These are phyloP conservation scores for Thecaphora thlaspeos DNA, from an alignment of 1,284 basidiomycete species.

Conservation along the genomic window DNA sequence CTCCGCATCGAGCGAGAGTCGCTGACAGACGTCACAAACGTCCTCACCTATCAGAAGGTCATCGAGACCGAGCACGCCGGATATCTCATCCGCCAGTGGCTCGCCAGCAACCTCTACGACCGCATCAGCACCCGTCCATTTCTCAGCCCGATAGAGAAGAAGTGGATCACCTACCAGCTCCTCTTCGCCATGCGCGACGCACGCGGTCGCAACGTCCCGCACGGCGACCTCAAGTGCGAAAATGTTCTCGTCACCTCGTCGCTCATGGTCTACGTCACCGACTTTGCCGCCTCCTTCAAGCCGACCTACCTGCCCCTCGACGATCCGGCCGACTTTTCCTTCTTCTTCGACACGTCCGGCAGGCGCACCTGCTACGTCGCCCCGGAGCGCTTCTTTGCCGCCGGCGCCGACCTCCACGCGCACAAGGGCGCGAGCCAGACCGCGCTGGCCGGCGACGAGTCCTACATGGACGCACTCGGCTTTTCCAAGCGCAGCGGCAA, in stretches of 20 bases:
- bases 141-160: constrained; percentile 86
- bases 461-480: constrained; percentile 36
- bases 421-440: no score
- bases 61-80: constrained; percentile 95
- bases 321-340: constrained; percentile 95
- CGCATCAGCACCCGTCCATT: constrained; percentile 97
- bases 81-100: constrained; percentile 91
- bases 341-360: constrained; percentile 94
- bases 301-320: constrained; percentile 92
- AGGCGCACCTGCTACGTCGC: constrained; percentile 92
- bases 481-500: constrained; percentile 67
- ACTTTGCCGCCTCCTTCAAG: constrained; percentile 91
- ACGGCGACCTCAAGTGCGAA: constrained; percentile 97
- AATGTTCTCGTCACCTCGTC: constrained; percentile 96
- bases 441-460: no score
- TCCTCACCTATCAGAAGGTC: constrained; percentile 85
- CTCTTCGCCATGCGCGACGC: constrained; percentile 81
- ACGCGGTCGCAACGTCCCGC: constrained; percentile 74
- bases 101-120: constrained; percentile 92
- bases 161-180: constrained; percentile 96
- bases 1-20: constrained; percentile 78
- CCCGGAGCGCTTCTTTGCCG: constrained; percentile 83
- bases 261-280: constrained; percentile 91
- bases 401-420: constrained; percentile 2
- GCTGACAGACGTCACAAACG: constrained; percentile 78